Base-by-base conservation (phyloP, 1,284 basidiomycete species). In the Trametes versicolor region DNA sequence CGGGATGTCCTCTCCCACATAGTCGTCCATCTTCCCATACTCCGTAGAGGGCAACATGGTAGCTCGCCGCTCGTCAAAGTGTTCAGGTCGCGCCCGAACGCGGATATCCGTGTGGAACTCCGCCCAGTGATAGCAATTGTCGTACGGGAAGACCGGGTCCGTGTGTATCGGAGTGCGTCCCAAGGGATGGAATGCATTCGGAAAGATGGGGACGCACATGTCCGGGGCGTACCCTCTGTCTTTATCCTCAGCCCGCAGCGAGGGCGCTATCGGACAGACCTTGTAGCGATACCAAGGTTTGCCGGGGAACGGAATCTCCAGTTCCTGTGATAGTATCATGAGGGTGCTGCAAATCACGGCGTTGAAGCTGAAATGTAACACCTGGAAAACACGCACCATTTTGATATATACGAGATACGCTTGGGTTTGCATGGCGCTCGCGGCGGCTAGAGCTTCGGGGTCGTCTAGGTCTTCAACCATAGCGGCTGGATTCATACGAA, bases 141-240 rank as follows among this genome's bases (percentile, higher is more conserved):
- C n/a, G 52, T 23, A 54, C 21, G 52, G 52, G 52, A 54, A 54
- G 36, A 36, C 36, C 4, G 27, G 25, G 0, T 45, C 34, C 5
- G 60, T 27, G 17, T 29, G 60, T 4, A 66, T 13, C 12, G 64
- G 57, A 19, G 21, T 17, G 21, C 60, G 60, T 13, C 47, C 37
- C 4, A 36, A 23, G 2, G 61, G 54, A 32, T 66, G 58, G 17
- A 17, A 19, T 8, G 45, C 47, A 39, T 54, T 59, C 5, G 65
- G 65, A 21, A 41, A 60, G 29, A 63, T 60, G 19, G 65, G 62
- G 13, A 49, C 41, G 51, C 49, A 60, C 65, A 67, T 62, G 15
- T 66, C 62, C 7, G 62, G 3, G 0, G 61, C 61, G 55, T 51
- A 25, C 23, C 58, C 43, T 8, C 15, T 15, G 4, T 34, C 52